Base-by-base conservation (phyloP, 2,329 filamentous ascomycete genomes). In the Fusarium sp. region DNA sequence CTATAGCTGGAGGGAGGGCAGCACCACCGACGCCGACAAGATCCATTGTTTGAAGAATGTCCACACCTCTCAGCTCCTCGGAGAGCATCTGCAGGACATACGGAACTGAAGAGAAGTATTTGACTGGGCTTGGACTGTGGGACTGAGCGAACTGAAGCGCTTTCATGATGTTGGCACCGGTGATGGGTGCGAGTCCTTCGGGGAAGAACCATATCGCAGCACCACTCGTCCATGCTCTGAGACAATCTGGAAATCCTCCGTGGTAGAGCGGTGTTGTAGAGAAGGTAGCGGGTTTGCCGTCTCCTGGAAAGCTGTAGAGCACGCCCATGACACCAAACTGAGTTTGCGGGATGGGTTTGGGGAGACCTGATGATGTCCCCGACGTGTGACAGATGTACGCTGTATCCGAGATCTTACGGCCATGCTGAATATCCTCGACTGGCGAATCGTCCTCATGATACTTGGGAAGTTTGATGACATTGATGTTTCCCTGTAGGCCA, bases 201-300 rank as follows among this genome's bases (percentile, higher is more conserved):
- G 88, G 87, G 63, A 90, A 91, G 11, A 90, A 78, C 85, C 87
- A 90, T 4, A 90, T 85, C 68, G 85, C 74, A 0, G 86, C 83
- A 19, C 81, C 82, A 56, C 85, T 87, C 2, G 86, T 85, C 88
- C 88, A 90, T 0, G 87, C 82, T 48, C 88, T 79, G 44, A 90
- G 84, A 20, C 86, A 81, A 71, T 91, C 89, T 2, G 88, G 86
- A 10, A 89, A 81, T 0, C 88, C 89, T 2, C 88, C 89, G 67
- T 90, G 88, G 65, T 89, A 91, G 0, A 91, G 78, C 0, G 89
- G 88, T 4, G 88, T 91, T 0, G 88, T 89, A 0, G 88, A 88
- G 67, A 90, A 90, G 0, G 86, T 89, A 0, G 86, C 83, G 4
- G 77, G 71, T 4, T 76, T 50, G 1, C 70, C 40, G 1, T 75